Conservation (phyloP, 176 grass and related monocot species). For the Secale cereale region DNA sequence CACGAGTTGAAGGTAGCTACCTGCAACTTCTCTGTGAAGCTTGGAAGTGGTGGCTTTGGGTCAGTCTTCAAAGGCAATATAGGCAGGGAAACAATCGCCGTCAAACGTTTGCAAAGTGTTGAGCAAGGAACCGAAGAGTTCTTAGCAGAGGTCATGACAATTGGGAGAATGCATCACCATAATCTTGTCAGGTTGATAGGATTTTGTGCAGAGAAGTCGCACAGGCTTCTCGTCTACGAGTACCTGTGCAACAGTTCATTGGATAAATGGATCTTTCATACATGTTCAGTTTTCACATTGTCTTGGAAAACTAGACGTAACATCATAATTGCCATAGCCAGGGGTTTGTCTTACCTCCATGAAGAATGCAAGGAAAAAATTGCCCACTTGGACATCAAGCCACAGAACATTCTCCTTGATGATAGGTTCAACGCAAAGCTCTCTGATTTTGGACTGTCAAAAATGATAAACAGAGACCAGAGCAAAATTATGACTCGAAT, state of each 20-base stretch:
- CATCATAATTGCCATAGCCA: constrained; percentile 1
- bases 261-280: constrained; percentile 5
- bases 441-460: constrained; percentile 8
- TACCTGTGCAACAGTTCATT: constrained; percentile 2
- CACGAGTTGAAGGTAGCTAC: constrained; percentile 31
- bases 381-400: constrained; percentile 11
- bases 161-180: constrained; percentile 12
- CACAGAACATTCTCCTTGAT: constrained; percentile 20
- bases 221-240: constrained; percentile 7
- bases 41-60: constrained; percentile 42
- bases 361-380: constrained; percentile 8
- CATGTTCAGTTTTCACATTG: neutral
- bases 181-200: constrained; percentile 6
- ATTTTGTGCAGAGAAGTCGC: constrained; percentile 8
- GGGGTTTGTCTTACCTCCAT: constrained; percentile 15
- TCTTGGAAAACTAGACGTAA: constrained; percentile 16
- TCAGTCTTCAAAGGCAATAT: constrained; percentile 41
- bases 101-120: constrained; percentile 34
- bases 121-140: constrained; percentile 44
- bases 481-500: constrained; percentile 15
- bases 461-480: constrained; percentile 12
- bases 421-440: constrained; percentile 1
- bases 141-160: constrained; percentile 14
- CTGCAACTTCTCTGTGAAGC: constrained; percentile 23
- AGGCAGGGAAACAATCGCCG: constrained; percentile 26